A percentile compares a stretch with the other conserved stretches of the same genome.
Conservation (phyloP, 1,284 basidiomycete species). For the Rhodotorula sp. region DNA sequence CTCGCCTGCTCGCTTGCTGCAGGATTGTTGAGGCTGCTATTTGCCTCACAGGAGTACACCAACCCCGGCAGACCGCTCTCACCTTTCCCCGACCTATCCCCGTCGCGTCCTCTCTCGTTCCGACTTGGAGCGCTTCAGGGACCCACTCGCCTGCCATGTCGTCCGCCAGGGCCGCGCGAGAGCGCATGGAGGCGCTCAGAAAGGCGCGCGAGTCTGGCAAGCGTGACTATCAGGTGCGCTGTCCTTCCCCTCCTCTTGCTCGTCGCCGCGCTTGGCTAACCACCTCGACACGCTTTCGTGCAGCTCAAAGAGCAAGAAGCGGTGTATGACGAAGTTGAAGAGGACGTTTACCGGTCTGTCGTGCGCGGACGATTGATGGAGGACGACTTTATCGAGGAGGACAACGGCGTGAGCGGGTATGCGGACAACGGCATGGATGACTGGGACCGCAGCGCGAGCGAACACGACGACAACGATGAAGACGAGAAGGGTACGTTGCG, state of each 20-base stretch:
- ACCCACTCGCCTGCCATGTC: conserved; percentile 21
- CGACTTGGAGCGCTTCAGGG: neutral
- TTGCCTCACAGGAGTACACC: neutral
- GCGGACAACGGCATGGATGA: conserved; percentile 96
- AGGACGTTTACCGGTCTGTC: conserved; percentile 84
- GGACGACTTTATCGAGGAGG: conserved; percentile 95
- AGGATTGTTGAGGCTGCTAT: neutral
- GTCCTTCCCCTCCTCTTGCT: neutral
- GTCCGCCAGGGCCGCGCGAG: conserved; percentile 27
- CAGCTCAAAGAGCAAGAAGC: conserved; percentile 62
- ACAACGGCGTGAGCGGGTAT: conserved; percentile 68
- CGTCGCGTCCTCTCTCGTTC: neutral
- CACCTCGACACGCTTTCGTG: neutral
- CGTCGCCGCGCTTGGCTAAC: conserved; percentile 10
- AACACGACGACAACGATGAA: conserved; percentile 46
- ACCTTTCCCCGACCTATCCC: neutral
- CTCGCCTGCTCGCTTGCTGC: too few species aligned
- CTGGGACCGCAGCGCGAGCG: conserved; percentile 60
- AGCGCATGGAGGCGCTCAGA: conserved; percentile 49
- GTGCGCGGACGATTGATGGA: conserved; percentile 79
- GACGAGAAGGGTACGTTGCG: conserved; percentile 9
- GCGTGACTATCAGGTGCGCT: conserved; percentile 54
- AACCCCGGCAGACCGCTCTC: neutral
- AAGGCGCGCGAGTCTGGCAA: conserved; percentile 53
- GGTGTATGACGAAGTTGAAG: conserved; percentile 89